Evolutionary conservation across 2,329 filamentous ascomycete species (phyloP), one percentile per base, ranked within the genome.

Genomic region (Phaeosphaeria sp.): DNA sequence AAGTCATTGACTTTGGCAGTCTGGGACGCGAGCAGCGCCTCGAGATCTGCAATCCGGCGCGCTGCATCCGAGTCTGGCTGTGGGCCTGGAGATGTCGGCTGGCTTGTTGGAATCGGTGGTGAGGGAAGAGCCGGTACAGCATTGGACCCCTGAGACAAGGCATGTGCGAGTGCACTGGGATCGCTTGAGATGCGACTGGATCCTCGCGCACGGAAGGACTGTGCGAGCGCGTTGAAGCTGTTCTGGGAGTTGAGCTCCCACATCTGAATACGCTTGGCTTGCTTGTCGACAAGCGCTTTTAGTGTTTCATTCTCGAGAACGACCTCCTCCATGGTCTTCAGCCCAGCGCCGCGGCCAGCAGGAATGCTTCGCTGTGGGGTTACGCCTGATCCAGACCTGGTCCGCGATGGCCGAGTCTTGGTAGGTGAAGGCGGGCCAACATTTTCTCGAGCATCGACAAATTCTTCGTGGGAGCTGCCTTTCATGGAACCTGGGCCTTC

Each of bases 201-300:
- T 6, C 66, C 60, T 36, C 74, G 65, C 11, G 57, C 81, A 79
- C 64, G 82, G 80, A 68, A 88, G 66, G 92, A 96, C 74, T 97
- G 92, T 15, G 93, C 91, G 33, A 98, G 84, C 2, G 92, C 92
- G 78, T 93, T 86, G 52, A 90, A 91, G 39, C 91, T 93, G 62
- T 89, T 92, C 78, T 98, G 95, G 0, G 93, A 92, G 68, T 92
- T 93, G 40, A 92, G 89, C 77, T 99, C 94, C 79, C 97, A 99
- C 61, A 93, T 90, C 69, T 95, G 91, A n/a, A 99, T 85, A 0
- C 94, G 87, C 67, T 90, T 91, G 61, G 91, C 91, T 36, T 97
- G 85, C 49, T 92, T 92, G 77, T 98, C 93, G 8, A 96, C 87
- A 67, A 93, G 88, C 56, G 90, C 87, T 69, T 95, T 94, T 50